Evolutionary conservation across 495 filamentous ascomycete genomes (phyloP), one percentile per base, ranked within the genome.

Genomic region (Penicillium turbatum): DNA sequence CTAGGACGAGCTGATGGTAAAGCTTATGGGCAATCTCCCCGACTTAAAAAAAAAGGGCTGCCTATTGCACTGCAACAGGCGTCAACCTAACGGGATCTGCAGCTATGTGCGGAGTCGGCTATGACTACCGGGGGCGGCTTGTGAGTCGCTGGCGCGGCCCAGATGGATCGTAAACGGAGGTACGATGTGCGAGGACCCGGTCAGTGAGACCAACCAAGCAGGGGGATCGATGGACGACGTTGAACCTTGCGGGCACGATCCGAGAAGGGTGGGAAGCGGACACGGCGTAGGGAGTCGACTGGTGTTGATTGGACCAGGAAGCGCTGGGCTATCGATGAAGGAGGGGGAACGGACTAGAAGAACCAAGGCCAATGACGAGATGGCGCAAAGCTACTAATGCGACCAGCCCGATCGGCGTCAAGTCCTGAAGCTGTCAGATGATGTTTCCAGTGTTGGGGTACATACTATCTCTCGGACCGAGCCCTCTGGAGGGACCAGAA

Each of bases 381-480:
- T 62, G 59, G 62, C 58, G 59, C 53, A 47, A 42, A 64, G 64
- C 61, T 64, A 60, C 58, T 51, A 58, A 66, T 66, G 61, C 54
- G 61, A 62, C 52, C 55, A 64, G 39, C 55, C 58, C 56, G 54
- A 66, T 64, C 57, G 61, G 61, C 54, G 59, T 44, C 51, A 39
- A 30, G 45, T 32, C 43, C 37, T 51, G 16, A 42, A 57, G 56
- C 48, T 62, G 64, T 67, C 64, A 67, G 64, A 67, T 67, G 64
- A 66, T 8, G 24, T 27, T 38, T 34, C 43, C 43, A 46, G 29
- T 13, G 30, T 46, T 46, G 29, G 43, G 43, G 43, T 49, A 38
- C 19, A n/a, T n/a, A n/a, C 26, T 19, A 39, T 38, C 32, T 38
- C 21, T 49, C 47, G 47, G 47, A 49, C 47, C 47, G 47, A 36